Evolutionary conservation across 2,329 filamentous ascomycete species (phyloP).

Genomic region (Xylariaceae sp.): DNA sequence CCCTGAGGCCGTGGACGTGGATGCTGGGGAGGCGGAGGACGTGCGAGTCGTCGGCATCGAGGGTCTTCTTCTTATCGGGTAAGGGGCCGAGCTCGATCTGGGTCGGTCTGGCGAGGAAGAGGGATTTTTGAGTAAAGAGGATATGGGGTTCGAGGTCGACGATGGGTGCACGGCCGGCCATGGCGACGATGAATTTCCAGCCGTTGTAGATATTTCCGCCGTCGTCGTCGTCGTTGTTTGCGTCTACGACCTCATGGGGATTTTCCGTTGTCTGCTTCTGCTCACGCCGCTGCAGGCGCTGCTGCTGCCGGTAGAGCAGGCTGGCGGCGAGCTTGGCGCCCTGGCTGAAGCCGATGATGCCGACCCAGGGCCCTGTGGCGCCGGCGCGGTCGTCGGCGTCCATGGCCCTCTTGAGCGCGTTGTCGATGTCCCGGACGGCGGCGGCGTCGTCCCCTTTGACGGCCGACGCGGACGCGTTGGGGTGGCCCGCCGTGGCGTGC

Average conservation of each 20-base stretch:
- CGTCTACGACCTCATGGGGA: no score
- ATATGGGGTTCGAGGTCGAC: conserved; percentile 43
- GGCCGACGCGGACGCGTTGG: no score
- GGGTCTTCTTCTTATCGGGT: conserved; percentile 33
- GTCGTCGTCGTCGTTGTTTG: background rate
- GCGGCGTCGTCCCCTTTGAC: conserved; percentile 25
- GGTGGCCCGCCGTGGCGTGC: no score
- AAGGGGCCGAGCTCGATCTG: conserved; percentile 39
- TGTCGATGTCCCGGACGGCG: conserved; percentile 37
- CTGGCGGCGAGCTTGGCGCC: conserved; percentile 58
- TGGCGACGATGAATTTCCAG: conserved; percentile 56
- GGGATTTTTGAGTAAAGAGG: conserved; percentile 24
- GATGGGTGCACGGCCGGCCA: conserved; percentile 57
- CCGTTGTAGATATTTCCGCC: conserved; percentile 29
- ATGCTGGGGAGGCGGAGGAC: conserved; percentile 54
- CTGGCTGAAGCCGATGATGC: conserved; percentile 60
- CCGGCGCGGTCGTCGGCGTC: conserved; percentile 42
- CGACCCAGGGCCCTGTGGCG: conserved; percentile 55
- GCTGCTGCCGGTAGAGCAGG: conserved; percentile 58
- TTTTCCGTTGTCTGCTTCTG: background rate
- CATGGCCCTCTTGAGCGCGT: conserved; percentile 42
- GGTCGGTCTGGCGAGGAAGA: conserved; percentile 24
- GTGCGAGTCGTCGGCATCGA: conserved; percentile 35
- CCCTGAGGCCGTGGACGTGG: conserved; percentile 61
- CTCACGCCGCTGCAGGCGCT: conserved; percentile 27